phyloP scores from a whole-genome alignment of 352 stramenopile species.

The Phytophthora hybrid region DNA sequence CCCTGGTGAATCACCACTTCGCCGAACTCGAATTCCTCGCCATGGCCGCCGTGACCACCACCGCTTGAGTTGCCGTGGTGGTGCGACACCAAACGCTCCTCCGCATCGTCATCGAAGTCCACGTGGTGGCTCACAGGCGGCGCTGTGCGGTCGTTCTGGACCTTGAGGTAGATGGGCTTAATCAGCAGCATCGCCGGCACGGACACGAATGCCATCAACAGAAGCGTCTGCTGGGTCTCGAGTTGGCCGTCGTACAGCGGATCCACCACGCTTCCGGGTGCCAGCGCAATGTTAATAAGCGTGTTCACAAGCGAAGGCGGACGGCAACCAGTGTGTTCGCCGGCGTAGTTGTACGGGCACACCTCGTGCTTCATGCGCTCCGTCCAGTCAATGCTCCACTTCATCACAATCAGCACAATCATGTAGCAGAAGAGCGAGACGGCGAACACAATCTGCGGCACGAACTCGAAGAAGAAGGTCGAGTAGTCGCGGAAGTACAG shows the following conservation, averaged over 20 bases:
- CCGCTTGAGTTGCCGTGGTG: conserved; percentile 50
- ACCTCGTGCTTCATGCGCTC: conserved; percentile 92
- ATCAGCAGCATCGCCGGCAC: conserved; percentile 96
- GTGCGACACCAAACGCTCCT: conserved; percentile 62
- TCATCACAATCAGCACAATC: conserved; percentile 99
- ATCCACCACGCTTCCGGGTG: conserved; percentile 94
- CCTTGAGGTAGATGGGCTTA: conserved; percentile 95
- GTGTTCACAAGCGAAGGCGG: conserved; percentile 98
- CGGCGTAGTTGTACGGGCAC: conserved; percentile 96
- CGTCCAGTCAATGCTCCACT: conserved; percentile 99
- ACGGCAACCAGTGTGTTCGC: conserved; percentile 94
- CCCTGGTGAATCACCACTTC: conserved; percentile 99
- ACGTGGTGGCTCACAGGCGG: conserved; percentile 73
- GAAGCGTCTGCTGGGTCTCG: conserved; percentile 88
- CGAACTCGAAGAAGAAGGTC: conserved; percentile 97
- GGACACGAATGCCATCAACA: conserved; percentile 95
- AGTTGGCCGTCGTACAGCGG: conserved; percentile 96
- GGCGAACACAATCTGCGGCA: conserved; percentile 97
- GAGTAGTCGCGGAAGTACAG: conserved; percentile 97
- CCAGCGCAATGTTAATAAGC: conserved; percentile 99
- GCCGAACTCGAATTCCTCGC: conserved; percentile 94
- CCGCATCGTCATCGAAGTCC: conserved; percentile 83
- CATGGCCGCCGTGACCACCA: conserved; percentile 52
- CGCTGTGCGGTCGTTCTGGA: conserved; percentile 70
- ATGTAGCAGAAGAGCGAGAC: conserved; percentile 99